Evolutionary conservation across 2,329 filamentous ascomycete species (phyloP).

Genomic region (Polychaeton citri): DNA sequence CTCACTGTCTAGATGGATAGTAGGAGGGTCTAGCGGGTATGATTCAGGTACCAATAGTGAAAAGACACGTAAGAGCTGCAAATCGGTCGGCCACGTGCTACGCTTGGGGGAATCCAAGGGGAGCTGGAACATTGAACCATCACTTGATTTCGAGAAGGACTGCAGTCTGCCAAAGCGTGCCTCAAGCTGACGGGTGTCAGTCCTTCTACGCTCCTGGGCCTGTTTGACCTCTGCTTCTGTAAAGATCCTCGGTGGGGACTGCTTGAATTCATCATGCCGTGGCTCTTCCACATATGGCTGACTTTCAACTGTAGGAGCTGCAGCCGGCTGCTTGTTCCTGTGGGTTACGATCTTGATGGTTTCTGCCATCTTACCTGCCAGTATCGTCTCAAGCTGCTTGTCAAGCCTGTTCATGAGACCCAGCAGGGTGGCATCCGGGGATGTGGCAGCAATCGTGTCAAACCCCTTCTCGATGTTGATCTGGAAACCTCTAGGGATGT

Average conservation of each 20-base stretch:
- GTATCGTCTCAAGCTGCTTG: conserved; percentile 54
- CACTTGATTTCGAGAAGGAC: conserved; percentile 53
- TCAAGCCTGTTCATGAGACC: conserved; percentile 57
- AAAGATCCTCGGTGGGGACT: conserved; percentile 37
- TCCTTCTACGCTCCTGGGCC: conserved; percentile 50
- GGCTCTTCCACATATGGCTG: conserved; percentile 5
- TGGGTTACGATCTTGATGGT: conserved; percentile 58
- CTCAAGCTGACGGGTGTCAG: conserved; percentile 60
- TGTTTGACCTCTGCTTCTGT: conserved; percentile 42
- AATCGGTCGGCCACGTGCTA: conserved; percentile 44
- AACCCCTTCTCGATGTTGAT: conserved; percentile 69
- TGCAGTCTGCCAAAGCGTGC: conserved; percentile 56
- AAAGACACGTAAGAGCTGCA: conserved; percentile 50
- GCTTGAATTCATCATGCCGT: background rate
- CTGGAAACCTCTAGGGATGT: conserved; percentile 58
- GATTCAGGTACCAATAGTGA: conserved; percentile 56
- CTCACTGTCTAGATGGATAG: conserved; percentile 6
- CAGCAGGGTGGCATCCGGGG: conserved; percentile 46
- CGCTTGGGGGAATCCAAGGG: conserved; percentile 54
- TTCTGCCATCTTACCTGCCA: conserved; percentile 57
- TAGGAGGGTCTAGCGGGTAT: conserved; percentile 54
- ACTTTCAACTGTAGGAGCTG: conserved; percentile 1
- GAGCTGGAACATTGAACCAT: conserved; percentile 57
- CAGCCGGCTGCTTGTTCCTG: conserved; percentile 1
- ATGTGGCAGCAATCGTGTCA: conserved; percentile 45